phyloP scores from a whole-genome alignment of 108 stramenopile species.

The Pseudonitzschia multiseries region DNA sequence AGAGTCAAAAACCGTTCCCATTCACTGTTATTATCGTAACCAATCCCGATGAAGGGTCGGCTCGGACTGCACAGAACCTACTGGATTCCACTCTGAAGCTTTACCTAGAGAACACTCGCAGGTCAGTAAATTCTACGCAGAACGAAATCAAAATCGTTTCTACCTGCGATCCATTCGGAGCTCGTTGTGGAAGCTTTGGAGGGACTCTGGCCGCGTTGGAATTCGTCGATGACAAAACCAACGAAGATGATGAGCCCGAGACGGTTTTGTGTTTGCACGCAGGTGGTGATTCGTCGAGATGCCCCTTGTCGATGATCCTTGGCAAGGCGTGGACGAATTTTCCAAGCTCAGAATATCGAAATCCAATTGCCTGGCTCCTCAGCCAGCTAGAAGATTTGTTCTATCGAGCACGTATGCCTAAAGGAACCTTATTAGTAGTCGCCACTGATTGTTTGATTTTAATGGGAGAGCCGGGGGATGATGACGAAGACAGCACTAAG shows the following conservation, averaged over 20 bases:
- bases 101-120: slow-evolving; percentile 2
- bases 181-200: slow-evolving; percentile 73
- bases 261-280: slow-evolving; percentile 57
- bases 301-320: slow-evolving; percentile 75
- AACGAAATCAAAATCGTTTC: slow-evolving; percentile 40
- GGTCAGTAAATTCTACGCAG: not conserved
- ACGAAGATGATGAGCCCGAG: not conserved
- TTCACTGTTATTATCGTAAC: slow-evolving; percentile 62
- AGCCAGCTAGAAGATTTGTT: slow-evolving; percentile 41
- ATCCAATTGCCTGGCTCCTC: slow-evolving; percentile 61
- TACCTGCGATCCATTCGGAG: slow-evolving; percentile 67
- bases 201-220: slow-evolving; percentile 76
- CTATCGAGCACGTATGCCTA: slow-evolving; percentile 36
- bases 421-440: slow-evolving; percentile 62
- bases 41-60: slow-evolving; percentile 52
- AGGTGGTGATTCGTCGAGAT: slow-evolving; percentile 78
- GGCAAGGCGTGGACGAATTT: slow-evolving; percentile 83
- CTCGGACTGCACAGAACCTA: slow-evolving; percentile 23
- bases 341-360: slow-evolving; percentile 37
- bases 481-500: too few species aligned
- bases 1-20: slow-evolving; percentile 24
- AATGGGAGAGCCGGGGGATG: slow-evolving; percentile 15
- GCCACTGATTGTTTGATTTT: slow-evolving; percentile 66
- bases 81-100: slow-evolving; percentile 17
- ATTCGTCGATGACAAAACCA: slow-evolving; percentile 11